Evolutionary conservation across 106 monocot genomes (phyloP).

Genomic region (Allium cepa): DNA sequence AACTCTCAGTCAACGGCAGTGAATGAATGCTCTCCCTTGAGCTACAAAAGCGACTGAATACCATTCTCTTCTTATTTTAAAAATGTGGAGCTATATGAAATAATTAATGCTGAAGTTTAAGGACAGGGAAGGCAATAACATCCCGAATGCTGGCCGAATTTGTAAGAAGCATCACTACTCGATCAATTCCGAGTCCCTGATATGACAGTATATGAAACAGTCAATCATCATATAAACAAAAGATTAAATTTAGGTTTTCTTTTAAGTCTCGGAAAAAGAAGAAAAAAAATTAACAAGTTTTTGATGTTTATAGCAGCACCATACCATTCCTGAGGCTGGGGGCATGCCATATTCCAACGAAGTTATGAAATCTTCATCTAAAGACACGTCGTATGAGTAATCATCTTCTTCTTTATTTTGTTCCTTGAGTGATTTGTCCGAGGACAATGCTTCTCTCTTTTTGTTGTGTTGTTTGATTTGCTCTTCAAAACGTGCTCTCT

Average conservation of each 20-base stretch:
- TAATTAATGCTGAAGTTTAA: slow-evolving; percentile 60
- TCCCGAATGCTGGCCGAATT: slow-evolving; percentile 91
- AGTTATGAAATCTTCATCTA: slow-evolving; percentile 94
- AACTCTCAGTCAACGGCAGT: no score
- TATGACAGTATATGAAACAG: not conserved
- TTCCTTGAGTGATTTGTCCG: slow-evolving; percentile 17
- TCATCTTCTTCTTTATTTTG: slow-evolving; percentile 45
- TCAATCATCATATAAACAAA: not conserved
- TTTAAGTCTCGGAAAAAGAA: not conserved
- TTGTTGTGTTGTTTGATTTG: slow-evolving; percentile 83
- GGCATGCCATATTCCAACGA: slow-evolving; percentile 98
- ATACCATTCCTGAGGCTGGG: slow-evolving; percentile 99
- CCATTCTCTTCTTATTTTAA: no score
- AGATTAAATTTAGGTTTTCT: not conserved
- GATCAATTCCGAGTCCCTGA: slow-evolving; percentile 91
- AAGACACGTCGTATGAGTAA: slow-evolving; percentile 66
- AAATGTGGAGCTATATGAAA: not conserved
- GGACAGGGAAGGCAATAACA: slow-evolving; percentile 90
- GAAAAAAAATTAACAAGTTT: not conserved
- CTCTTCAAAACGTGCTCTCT: slow-evolving; percentile 78
- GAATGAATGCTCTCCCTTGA: no score
- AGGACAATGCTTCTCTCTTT: slow-evolving; percentile 36
- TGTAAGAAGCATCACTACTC: slow-evolving; percentile 91
- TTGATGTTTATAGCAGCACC: slow-evolving; percentile 1
- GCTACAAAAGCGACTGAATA: no score